Evolutionary conservation across 495 filamentous ascomycete species (phyloP).

Genomic region (Pseudomonodictys pantanalensis): DNA sequence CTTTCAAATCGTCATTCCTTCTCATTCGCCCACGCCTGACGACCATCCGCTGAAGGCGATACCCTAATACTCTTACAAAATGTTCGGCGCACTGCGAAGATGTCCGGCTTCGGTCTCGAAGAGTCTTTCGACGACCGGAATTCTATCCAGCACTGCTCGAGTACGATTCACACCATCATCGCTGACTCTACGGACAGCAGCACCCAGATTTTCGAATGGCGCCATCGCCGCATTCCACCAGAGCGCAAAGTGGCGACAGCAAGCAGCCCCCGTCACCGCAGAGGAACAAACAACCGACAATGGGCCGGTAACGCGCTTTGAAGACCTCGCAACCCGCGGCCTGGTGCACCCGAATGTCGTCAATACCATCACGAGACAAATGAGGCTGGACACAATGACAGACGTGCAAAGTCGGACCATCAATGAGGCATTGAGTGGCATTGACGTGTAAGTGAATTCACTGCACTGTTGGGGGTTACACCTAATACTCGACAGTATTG

Average conservation of each 20-base stretch:
- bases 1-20: conserved; percentile 5
- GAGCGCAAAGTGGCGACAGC: conserved; percentile 26
- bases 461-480: neutral
- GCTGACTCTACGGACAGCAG: conserved; percentile 6
- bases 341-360: conserved; percentile 66
- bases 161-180: neutral
- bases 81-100: conserved; percentile 39
- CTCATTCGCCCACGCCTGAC: neutral
- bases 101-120: conserved; percentile 39
- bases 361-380: conserved; percentile 63
- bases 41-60: neutral
- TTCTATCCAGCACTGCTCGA: conserved; percentile 14
- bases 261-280: conserved; percentile 9
- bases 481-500: conserved; percentile 34
- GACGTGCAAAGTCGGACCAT: conserved; percentile 87
- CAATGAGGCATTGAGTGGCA: conserved; percentile 68
- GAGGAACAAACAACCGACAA: neutral
- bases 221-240: conserved; percentile 27
- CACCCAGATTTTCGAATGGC: conserved; percentile 7
- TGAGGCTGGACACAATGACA: conserved; percentile 84
- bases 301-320: conserved; percentile 61
- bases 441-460: conserved; percentile 67
- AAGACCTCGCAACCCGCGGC: conserved; percentile 59
- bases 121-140: conserved; percentile 16
- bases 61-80: conserved; percentile 22